Evolutionary conservation across 176 grass and related monocot species (phyloP), one percentile per base, ranked within the genome.

Genomic region (Calamus simplicifolius): DNA sequence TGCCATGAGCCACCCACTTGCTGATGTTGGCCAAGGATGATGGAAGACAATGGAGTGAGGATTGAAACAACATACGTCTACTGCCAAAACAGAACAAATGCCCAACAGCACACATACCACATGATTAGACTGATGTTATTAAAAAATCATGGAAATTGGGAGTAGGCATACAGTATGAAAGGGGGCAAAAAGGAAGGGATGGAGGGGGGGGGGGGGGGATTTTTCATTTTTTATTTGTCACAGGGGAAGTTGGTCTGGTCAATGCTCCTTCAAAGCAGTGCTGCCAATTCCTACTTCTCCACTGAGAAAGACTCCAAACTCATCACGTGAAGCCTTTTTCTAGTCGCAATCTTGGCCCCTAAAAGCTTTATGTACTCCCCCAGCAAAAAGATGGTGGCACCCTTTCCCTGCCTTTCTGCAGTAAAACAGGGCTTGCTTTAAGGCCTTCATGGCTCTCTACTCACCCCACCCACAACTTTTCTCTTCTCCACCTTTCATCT

Each of bases 281-380:
- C 59, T 73, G 70, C 58, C 49, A 73, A 73, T 62, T 63, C 70
- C 58, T 55, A 62, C 70, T 62, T 62, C 69, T 73, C 70, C 70
- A 73, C 70, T 55, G 59, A 73, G 70, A 73, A 73, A 73, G 58
- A 73, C 49, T 62, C 70, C 70, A 73, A 73, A 73, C 28, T 62
- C 28, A 54, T 73, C 70, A 73, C 70, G 70, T 73, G 70, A 73
- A 73, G 58, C 25, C 70, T 62, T 73, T 63, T 54, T 28, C 18
- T 14, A 53, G 59, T 63, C 70, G 27, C 70, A 62, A 73, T 73
- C 70, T 73, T 54, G 58, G 70, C 28, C 59, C 48, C 69, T 18
- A 60, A 59, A 71, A 60, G 48, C 56, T 61, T 50, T 25, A 71
- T 30, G 68, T 71, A 71, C 68, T 71, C 56, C 29, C 18, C 19